Base-by-base conservation (phyloP, 2,329 filamentous ascomycete species). In the Stylonectria norvegica region DNA sequence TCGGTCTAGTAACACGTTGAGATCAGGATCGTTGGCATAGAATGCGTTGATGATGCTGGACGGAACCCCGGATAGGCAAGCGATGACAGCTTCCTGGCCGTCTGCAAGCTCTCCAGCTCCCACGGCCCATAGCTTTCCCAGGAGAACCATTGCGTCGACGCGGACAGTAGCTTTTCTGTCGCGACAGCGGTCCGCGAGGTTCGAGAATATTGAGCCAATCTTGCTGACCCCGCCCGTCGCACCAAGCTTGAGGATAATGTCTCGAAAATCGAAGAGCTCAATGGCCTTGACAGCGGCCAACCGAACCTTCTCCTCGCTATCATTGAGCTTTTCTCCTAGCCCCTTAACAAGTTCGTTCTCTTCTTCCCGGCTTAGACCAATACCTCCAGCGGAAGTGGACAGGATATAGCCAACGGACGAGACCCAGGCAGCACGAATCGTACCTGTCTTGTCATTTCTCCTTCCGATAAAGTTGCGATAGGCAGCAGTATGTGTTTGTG, bases 101-200 rank as follows among this genome's bases (percentile, higher is more conserved):
- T 85, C 80, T 17, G 87, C 82, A 53, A 98, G 86, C 55, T 95
- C 90, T 14, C 89, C 87, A 14, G 84, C 81, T 10, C 88, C 91
- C 14, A 94, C 90, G n/a, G 88, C 90, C 93, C 93, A 98, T 19
- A 97, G 82, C 47, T 83, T 87, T 9, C 81, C 87, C 2, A 97
- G 71, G 7, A 94, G 73, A 36, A 82, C 84, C 79, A 95, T 95
- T 17, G 89, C 90, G 54, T 91, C 88, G 27, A 86, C 81, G 42
- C 91, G 86, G 9, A 98, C 87, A 29, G 79, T 72, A 11, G 83
- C 79, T 60, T 85, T 91, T 47, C 85, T 84, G 66, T 98, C 94
- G 53, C 90, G 89, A 50, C 88, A 89, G 49, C 93, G 81, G 58
- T 96, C 89, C 19, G 88, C 87, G 18, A 98, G 76, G 48, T 85